Percentiles rank a stretch among this genome's conserved stretches.
These are phyloP conservation scores for Nymphaea colorata DNA, from an alignment of 164 flowering plant species.

Conservation along the genomic window DNA sequence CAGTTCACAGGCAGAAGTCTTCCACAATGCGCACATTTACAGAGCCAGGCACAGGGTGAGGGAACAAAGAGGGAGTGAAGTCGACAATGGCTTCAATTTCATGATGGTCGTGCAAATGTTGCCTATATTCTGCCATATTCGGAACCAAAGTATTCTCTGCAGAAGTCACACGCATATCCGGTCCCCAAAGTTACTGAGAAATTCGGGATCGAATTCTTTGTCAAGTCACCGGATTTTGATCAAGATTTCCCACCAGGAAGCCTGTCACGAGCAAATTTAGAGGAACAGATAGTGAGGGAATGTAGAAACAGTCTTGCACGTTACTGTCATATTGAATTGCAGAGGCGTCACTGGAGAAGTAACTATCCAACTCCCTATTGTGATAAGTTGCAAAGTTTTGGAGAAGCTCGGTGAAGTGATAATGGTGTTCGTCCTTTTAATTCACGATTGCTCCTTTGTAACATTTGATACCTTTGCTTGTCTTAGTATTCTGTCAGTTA, in stretches of 20 bases:
- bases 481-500: no score
- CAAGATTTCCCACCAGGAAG: conserved; percentile 52
- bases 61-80: conserved; percentile 33
- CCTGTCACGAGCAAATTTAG: conserved; percentile 42
- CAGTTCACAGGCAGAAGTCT: conserved; percentile 44
- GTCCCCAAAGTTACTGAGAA: conserved; percentile 48
- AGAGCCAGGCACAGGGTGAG: conserved; percentile 37
- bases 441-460: no score
- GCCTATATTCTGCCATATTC: conserved; percentile 66
- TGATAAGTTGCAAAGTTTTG: conserved; percentile 47
- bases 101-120: conserved; percentile 54
- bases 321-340: conserved; percentile 75
- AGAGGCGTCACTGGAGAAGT: conserved; percentile 76
- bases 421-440: no score
- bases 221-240: conserved; percentile 72
- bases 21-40: conserved; percentile 38
- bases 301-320: conserved; percentile 61
- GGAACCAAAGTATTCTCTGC: conserved; percentile 83
- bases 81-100: conserved; percentile 48
- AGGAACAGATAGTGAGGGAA: conserved; percentile 55
- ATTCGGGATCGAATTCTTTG: conserved; percentile 63
- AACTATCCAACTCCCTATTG: conserved; percentile 83
- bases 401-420: conserved; percentile 18
- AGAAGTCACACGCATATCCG: conserved; percentile 48
- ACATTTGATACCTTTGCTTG: no score